Percentiles rank a stretch among this genome's conserved stretches.
These are phyloP conservation scores for Xylaria palmicola DNA, from an alignment of 495 filamentous ascomycete genomes.

Conservation along the genomic window DNA sequence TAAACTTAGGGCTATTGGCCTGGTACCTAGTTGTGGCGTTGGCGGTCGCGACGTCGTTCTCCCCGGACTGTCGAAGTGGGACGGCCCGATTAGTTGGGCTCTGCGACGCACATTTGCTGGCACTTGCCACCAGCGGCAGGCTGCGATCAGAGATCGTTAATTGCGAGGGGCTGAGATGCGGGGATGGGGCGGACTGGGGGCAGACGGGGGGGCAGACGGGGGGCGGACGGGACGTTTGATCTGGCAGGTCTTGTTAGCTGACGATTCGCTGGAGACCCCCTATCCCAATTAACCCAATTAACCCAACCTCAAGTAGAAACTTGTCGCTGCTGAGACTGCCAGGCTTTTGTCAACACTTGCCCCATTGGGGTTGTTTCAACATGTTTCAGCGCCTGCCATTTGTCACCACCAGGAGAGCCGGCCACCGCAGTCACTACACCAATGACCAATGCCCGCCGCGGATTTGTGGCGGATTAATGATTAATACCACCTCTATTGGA, in stretches of 20 bases:
- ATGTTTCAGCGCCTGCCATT: slow-evolving; percentile 1
- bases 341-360: slow-evolving; percentile 3
- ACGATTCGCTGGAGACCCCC: not conserved
- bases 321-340: not conserved
- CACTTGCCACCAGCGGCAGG: slow-evolving; percentile 8
- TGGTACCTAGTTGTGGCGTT: not conserved
- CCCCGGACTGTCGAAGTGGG: not conserved
- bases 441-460: too few relatives aligned
- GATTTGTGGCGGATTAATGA: too few relatives aligned
- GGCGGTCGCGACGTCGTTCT: not conserved
- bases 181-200: not conserved
- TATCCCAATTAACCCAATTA: not conserved
- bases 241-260: slow-evolving; percentile 2
- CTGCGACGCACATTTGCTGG: not conserved
- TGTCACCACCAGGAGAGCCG: not conserved
- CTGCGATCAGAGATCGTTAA: slow-evolving; percentile 3
- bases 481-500: too few relatives aligned
- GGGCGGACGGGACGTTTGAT: slow-evolving; percentile 3
- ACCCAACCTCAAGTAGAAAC: too few relatives aligned
- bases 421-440: too few relatives aligned
- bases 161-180: slow-evolving; percentile 8
- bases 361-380: slow-evolving; percentile 9
- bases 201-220: not conserved
- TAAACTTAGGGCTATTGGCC: not conserved
- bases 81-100: slow-evolving; percentile 7